Evolutionary conservation across 1,139 yeast genomes (phyloP), one percentile per base, ranked within the genome.

Genomic region (Diutina scorzettiae): DNA sequence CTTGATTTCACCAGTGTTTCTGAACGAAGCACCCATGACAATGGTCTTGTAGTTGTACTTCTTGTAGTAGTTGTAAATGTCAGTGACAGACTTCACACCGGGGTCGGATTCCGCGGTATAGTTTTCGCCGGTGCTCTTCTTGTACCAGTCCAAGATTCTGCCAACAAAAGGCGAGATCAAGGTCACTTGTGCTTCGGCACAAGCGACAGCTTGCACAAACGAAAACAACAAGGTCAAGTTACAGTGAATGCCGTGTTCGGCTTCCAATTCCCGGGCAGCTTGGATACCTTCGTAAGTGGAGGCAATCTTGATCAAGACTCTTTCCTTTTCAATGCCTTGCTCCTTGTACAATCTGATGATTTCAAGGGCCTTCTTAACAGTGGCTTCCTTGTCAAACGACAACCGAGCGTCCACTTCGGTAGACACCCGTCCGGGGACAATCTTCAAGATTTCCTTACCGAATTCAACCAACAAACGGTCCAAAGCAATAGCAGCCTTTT

Each of bases 11-110:
- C 93, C 96, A 51, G 74, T 69, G 76, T 89, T 93, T 81, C 99
- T 89, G 89, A 91, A 91, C 47, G 97, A 89, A 49, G 99, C 99
- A 68, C 98, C 99, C 98, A 91, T 91, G 60, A 91, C 98, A 63
- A 91, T 89, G 66, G 98, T 91, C 59, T 91, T 75, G 80, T 91
- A 91, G 54, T 81, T 93, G 67, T 66, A 86, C 74, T 91, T 91
- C 81, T 91, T 91, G 84, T 91, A 91, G 81, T 91, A 91, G 83
- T 89, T 84, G 85, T 64, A 91, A 65, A 91, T 91, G 48, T 61
- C 62, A 66, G 79, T 81, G 56, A 91, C 99, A 43, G 96, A 86
- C 47, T 71, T 48, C 51, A 91, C 98, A 82, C 98, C 99, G 51
- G 98, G 98, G 69, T 91, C 98, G 48, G 77, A 64, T 62, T 81